Percentiles rank a stretch among this genome's conserved stretches.
phyloP scores from a whole-genome alignment of 2,329 filamentous ascomycete genomes.

The Microdochium bolleyi region DNA sequence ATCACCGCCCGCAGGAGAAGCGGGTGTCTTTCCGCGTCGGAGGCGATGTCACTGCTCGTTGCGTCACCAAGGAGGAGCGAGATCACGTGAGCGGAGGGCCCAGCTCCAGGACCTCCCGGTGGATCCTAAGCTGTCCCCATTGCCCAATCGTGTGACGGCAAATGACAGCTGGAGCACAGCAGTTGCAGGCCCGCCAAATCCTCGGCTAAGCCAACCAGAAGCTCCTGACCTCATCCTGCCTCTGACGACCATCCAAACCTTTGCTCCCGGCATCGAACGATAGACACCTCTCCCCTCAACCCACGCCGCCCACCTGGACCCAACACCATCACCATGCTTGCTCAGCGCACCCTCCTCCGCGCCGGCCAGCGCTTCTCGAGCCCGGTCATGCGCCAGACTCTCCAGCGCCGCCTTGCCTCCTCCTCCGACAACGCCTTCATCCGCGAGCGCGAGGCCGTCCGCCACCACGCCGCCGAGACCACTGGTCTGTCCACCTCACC shows the following conservation, averaged over 20 bases:
- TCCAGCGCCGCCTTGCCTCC: constrained; percentile 67
- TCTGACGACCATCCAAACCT: background rate
- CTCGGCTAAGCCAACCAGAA: background rate
- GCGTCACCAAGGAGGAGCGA: background rate
- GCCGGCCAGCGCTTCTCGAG: constrained; percentile 51
- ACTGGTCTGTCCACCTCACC: constrained; percentile 55
- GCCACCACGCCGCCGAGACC: constrained; percentile 79
- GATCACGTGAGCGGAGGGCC: background rate
- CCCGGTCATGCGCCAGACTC: constrained; percentile 42
- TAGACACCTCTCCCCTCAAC: constrained; percentile 3
- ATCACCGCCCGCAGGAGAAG: no score
- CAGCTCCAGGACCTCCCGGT: background rate
- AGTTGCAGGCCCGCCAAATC: background rate
- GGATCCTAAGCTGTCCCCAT: background rate
- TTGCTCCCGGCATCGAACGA: background rate
- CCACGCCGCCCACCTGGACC: constrained; percentile 1
- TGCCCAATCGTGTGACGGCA: background rate
- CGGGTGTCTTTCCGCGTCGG: background rate
- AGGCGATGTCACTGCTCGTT: background rate
- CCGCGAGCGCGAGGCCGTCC: constrained; percentile 82
- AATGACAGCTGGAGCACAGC: background rate
- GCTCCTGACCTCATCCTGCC: background rate
- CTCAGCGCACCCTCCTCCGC: constrained; percentile 54
- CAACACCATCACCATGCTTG: constrained; percentile 46
- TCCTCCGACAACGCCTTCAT: constrained; percentile 83